phyloP scores from a whole-genome alignment of 495 filamentous ascomycete genomes.

The Acidomyces sp. region DNA sequence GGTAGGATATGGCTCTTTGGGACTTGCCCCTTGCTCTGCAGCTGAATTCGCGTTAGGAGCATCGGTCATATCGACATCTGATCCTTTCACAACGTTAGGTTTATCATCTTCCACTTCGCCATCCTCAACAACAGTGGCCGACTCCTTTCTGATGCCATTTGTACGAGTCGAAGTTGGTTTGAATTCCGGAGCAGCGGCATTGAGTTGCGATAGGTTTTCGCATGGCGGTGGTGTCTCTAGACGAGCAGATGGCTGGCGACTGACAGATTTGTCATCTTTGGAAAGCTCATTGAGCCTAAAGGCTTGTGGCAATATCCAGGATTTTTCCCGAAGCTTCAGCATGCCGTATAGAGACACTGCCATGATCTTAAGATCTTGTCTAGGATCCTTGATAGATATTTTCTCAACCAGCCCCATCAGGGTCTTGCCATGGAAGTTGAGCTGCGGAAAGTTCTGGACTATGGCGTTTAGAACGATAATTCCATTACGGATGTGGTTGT shows the following conservation, averaged over 20 bases:
- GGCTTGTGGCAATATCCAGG: constrained; percentile 76
- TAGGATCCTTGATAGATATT: constrained; percentile 53
- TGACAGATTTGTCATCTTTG: constrained; percentile 11
- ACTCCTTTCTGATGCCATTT: constrained; percentile 11
- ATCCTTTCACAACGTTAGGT: background rate
- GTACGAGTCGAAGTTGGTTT: constrained; percentile 18
- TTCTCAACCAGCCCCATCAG: constrained; percentile 53
- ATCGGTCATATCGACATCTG: constrained; percentile 12
- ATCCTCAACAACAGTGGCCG: constrained; percentile 22
- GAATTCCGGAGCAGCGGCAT: constrained; percentile 24
- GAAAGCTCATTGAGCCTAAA: constrained; percentile 34
- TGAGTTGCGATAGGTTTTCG: constrained; percentile 14
- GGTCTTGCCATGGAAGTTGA: constrained; percentile 73
- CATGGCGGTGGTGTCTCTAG: constrained; percentile 19
- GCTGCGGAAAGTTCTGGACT: constrained; percentile 65
- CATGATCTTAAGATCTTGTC: constrained; percentile 81
- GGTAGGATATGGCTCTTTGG: background rate
- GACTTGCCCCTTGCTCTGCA: background rate
- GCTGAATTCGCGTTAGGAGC: constrained; percentile 1
- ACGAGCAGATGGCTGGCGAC: constrained; percentile 16
- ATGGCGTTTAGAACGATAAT: constrained; percentile 80
- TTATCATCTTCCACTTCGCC: constrained; percentile 29
- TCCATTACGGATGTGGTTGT: constrained; percentile 96
- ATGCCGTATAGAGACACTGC: constrained; percentile 75
- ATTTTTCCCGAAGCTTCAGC: constrained; percentile 60